phyloP scores from a whole-genome alignment of 2,329 filamentous ascomycete genomes.

The Gaeumannomyces tritici region DNA sequence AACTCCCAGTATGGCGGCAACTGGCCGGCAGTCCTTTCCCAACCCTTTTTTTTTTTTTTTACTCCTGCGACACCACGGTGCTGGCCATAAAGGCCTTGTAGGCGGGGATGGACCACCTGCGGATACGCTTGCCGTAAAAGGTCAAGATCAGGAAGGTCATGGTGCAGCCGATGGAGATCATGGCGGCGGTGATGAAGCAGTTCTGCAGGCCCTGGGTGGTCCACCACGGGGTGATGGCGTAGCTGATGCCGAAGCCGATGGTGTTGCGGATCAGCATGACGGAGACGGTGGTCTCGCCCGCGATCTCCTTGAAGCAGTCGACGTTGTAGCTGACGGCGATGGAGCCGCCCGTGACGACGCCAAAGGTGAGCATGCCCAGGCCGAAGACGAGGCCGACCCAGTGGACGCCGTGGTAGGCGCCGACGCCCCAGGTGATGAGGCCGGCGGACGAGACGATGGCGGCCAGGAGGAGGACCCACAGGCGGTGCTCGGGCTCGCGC shows the following conservation, averaged over 20 bases:
- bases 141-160: constrained; percentile 20
- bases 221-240: constrained; percentile 24
- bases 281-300: constrained; percentile 11
- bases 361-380: constrained; percentile 28
- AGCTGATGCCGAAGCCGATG: constrained; percentile 17
- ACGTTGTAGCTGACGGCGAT: constrained; percentile 30
- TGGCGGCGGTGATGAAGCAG: constrained; percentile 21
- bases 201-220: constrained; percentile 20
- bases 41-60: background rate
- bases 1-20: no score
- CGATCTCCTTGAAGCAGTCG: constrained; percentile 26
- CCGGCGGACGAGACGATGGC: constrained; percentile 28
- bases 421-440: constrained; percentile 38
- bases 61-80: constrained; percentile 4
- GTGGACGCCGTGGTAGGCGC: constrained; percentile 28
- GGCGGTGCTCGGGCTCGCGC: constrained; percentile 19
- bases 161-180: constrained; percentile 17
- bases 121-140: constrained; percentile 16
- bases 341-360: constrained; percentile 26
- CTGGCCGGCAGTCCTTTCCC: no score
- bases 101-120: constrained; percentile 7
- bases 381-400: constrained; percentile 30
- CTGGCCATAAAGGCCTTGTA: constrained; percentile 6
- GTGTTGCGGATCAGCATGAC: constrained; percentile 18
- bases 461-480: constrained; percentile 27